A percentile compares a stretch with the other conserved stretches of the same genome.
Evolutionary conservation across 371 early-diverging fungal genomes (phyloP).

Genomic region (Mortierella sp.): DNA sequence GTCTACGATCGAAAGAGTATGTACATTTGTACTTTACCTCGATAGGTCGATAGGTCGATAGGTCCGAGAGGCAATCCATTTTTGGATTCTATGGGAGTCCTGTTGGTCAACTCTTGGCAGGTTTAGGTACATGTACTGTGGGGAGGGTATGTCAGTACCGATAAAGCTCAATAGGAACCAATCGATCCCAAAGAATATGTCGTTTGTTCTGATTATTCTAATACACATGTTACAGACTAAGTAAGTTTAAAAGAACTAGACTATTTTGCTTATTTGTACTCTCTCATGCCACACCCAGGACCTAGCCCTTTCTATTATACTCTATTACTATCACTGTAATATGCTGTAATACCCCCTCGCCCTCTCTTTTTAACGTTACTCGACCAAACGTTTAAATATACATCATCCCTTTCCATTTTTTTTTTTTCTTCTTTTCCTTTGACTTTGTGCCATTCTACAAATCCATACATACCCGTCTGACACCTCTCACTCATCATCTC

Average conservation of each 20-base stretch:
- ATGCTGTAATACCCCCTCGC: background rate
- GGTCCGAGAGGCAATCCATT: background rate
- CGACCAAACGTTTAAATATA: background rate
- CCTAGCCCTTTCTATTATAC: no score
- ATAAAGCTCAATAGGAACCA: background rate
- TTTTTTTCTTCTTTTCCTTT: background rate
- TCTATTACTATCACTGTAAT: background rate
- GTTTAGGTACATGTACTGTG: no score
- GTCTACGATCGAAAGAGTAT: slow-evolving; percentile 1
- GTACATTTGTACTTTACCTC: no score
- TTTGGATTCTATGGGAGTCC: background rate
- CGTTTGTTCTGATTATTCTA: background rate
- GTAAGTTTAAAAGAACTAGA: background rate
- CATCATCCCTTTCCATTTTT: background rate
- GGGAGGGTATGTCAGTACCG: no score
- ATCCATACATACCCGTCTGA: slow-evolving; percentile 2
- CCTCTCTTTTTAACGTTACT: background rate
- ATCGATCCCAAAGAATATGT: background rate
- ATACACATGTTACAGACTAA: background rate
- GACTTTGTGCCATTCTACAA: slow-evolving; percentile 4
- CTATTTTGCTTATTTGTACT: background rate
- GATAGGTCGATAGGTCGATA: no score
- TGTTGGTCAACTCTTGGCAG: no score
- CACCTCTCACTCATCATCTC: background rate
- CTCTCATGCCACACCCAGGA: no score